These are phyloP conservation scores for Calonectria pseudoturangicola DNA, from an alignment of 2,329 filamentous ascomycete genomes.

Conservation along the genomic window DNA sequence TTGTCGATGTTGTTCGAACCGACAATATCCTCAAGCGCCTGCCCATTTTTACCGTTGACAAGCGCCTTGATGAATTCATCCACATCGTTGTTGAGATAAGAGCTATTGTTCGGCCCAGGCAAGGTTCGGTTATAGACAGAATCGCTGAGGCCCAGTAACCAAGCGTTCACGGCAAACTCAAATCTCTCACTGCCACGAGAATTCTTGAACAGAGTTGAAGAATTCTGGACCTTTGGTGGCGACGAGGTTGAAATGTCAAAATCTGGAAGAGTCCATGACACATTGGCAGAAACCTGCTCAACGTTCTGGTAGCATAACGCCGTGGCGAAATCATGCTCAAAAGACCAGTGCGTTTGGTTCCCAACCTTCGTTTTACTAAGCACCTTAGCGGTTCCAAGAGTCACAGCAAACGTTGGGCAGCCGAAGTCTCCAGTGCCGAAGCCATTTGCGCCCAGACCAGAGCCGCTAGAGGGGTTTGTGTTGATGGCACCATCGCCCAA, in stretches of 20 bases:
- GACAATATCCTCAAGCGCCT: conserved; percentile 39
- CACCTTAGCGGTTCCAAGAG: conserved; percentile 38
- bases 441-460: conserved; percentile 37
- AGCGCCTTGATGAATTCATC: conserved; percentile 49
- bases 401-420: conserved; percentile 46
- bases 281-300: conserved; percentile 48
- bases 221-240: conserved; percentile 40
- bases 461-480: conserved; percentile 43
- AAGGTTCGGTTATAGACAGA: conserved; percentile 46
- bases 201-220: conserved; percentile 38
- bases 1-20: conserved; percentile 44
- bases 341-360: conserved; percentile 39
- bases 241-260: conserved; percentile 42
- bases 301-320: conserved; percentile 52
- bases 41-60: conserved; percentile 40
- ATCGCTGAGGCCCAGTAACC: conserved; percentile 44
- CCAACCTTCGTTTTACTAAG: conserved; percentile 27
- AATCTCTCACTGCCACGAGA: conserved; percentile 40
- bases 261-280: conserved; percentile 47
- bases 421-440: conserved; percentile 37
- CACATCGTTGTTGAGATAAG: conserved; percentile 41
- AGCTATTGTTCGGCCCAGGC: conserved; percentile 38
- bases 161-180: conserved; percentile 48
- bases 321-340: conserved; percentile 49
- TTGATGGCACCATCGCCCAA: conserved; percentile 48